Conservation (phyloP, 1,284 basidiomycete species). For the Boletus semigastroideus region DNA sequence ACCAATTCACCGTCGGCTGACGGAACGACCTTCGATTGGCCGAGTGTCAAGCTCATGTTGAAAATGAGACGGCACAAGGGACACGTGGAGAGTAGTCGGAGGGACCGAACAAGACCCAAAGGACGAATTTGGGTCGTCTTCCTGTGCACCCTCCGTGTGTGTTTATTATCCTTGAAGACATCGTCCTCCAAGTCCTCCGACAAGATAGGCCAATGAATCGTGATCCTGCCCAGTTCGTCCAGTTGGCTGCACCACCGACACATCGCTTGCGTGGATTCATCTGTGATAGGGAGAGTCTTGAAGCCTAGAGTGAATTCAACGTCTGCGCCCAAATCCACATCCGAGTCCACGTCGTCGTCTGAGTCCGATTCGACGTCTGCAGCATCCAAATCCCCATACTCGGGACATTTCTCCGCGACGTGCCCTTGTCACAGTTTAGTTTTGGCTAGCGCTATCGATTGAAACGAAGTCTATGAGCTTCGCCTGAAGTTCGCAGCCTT, state of each 20-base stretch:
- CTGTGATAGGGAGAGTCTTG: not conserved
- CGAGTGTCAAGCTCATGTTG: constrained; percentile 4
- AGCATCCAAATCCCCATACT: not conserved
- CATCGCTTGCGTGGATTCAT: not conserved
- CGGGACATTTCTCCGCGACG: constrained; percentile 2
- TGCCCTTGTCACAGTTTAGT: constrained; percentile 2
- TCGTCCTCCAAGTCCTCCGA: not conserved
- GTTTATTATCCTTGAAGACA: not conserved
- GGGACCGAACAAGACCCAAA: constrained; percentile 7
- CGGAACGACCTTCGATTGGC: not conserved
- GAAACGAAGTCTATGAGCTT: too few relatives aligned
- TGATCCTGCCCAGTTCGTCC: not conserved
- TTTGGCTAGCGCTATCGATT: not conserved
- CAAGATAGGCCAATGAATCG: constrained; percentile 6
- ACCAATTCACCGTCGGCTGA: not conserved
- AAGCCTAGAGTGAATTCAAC: not conserved
- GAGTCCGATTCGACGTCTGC: not conserved
- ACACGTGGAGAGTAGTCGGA: constrained; percentile 11
- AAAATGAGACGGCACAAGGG: constrained; percentile 15
- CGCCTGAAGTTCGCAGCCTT: not conserved
- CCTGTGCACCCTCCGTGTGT: not conserved
- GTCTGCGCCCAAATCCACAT: not conserved
- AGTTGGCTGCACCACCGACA: constrained; percentile 7
- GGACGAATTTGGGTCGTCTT: constrained; percentile 5
- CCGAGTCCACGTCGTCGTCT: not conserved